Evolutionary conservation across 805 yeast genomes (phyloP), one percentile per base, ranked within the genome.

Genomic region (Starmerella gropengiesseri): DNA sequence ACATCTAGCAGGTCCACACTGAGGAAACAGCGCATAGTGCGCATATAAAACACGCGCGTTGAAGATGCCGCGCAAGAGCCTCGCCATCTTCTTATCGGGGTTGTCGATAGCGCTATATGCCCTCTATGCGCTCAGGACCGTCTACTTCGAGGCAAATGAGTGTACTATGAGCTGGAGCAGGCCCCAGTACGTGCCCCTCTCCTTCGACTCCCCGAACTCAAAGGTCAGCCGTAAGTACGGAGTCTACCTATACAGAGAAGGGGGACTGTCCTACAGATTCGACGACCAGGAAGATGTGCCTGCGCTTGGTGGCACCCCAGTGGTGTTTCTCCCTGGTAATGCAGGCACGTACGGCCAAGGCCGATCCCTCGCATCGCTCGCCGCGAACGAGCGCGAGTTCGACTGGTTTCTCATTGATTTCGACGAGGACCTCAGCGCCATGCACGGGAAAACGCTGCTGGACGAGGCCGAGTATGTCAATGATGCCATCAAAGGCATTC

Each of bases 371-470:
- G 97, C 96, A 0, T 77, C 96, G 1, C 81, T 80, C 50, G 66
- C 82, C 19, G 71, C 95, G 1, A 68, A 69, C 31, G 52, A 72
- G 3, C 78, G 66, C 51, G 65, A 40, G 50, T 65, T 84, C 41
- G 98, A 91, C 59, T 81, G 87, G 59, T 89, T 86, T 59, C 69
- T 93, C 1, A 93, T 94, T 1, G 95, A 89, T 60, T 91, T 89
- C 65, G 86, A 87, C 56, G 97, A 87, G 61, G 97, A 91, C 56
- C 78, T 85, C 53, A 86, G 96, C 1, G 97, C 97, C 0, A 83
- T 89, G 60, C 96, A 89, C 60, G 98, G 98, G 1, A 70, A 89
- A 52, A 87, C 97, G 3, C 68, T 91, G 69, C 62, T 85, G 26
- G 96, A 89, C 57, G 97, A 89, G 63, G 94, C 96, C 0, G 94